Conservation (phyloP, 306 rosid species). For the Boehmeria nivea region DNA sequence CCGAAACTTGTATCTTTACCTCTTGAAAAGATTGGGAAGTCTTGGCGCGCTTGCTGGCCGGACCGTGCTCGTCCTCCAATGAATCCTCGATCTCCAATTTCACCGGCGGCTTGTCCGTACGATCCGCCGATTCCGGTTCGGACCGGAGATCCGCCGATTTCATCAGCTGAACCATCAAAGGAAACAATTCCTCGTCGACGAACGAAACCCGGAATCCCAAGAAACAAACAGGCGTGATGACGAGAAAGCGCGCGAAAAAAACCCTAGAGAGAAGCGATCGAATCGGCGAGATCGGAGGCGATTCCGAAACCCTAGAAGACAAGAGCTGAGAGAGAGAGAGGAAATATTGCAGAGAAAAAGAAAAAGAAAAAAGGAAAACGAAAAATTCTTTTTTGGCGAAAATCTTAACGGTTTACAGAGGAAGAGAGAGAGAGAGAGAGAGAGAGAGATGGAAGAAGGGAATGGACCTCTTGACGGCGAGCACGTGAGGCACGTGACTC, state of each 20-base stretch:
- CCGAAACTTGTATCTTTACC: constrained; percentile 33
- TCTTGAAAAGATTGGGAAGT: constrained; percentile 35
- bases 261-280: constrained; percentile 5
- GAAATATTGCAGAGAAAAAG: too few species aligned
- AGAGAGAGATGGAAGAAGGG: neutral
- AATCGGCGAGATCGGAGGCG: constrained; percentile 23
- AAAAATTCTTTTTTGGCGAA: constrained; percentile 3
- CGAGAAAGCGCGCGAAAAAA: neutral
- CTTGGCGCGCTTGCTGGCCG: constrained; percentile 59
- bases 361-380: neutral
- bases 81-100: constrained; percentile 76
- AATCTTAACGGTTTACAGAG: constrained; percentile 21
- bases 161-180: constrained; percentile 58
- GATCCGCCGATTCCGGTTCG: constrained; percentile 34
- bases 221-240: neutral
- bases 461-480: constrained; percentile 25
- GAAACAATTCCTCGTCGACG: neutral
- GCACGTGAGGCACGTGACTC: constrained; percentile 31
- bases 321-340: too few species aligned
- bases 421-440: neutral
- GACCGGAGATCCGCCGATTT: constrained; percentile 39
- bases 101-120: constrained; percentile 42
- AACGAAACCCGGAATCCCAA: neutral
- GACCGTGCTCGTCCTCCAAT: constrained; percentile 53
- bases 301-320: constrained; percentile 38